phyloP scores from a whole-genome alignment of 2,329 filamentous ascomycete species.

The Emericellopsis atlantica region DNA sequence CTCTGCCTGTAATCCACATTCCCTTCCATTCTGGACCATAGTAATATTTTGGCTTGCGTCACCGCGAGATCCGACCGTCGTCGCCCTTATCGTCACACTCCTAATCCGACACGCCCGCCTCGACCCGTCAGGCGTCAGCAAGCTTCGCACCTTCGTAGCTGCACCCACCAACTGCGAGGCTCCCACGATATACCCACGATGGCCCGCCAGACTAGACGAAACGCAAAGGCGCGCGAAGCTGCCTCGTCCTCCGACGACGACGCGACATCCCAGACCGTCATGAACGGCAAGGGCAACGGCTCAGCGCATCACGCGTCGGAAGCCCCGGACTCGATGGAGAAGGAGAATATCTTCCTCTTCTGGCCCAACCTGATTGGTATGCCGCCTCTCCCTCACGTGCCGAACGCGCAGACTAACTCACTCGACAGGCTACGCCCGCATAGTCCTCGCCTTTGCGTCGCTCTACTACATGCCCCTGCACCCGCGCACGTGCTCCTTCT shows the following conservation, averaged over 20 bases:
- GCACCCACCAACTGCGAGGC: not conserved
- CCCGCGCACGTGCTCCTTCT: slow-evolving; percentile 82
- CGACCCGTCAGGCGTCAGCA: not conserved
- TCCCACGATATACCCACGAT: slow-evolving; percentile 11
- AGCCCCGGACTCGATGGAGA: slow-evolving; percentile 21
- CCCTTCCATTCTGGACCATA: no score
- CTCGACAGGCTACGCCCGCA: slow-evolving; percentile 56
- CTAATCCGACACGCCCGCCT: not conserved
- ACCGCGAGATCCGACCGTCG: no score
- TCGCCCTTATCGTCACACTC: no score
- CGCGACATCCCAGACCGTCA: slow-evolving; percentile 10
- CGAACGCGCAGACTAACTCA: not conserved
- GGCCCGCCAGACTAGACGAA: slow-evolving; percentile 25
- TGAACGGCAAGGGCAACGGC: slow-evolving; percentile 38
- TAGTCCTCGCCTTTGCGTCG: slow-evolving; percentile 74
- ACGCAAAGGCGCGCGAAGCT: slow-evolving; percentile 19
- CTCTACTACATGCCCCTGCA: slow-evolving; percentile 99
- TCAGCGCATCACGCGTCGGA: slow-evolving; percentile 19
- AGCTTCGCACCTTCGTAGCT: slow-evolving; percentile 1
- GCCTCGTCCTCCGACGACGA: slow-evolving; percentile 13
- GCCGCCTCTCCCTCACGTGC: slow-evolving; percentile 8
- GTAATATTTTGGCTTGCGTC: no score
- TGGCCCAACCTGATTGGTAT: slow-evolving; percentile 72
- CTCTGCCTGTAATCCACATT: no score
- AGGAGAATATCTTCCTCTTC: slow-evolving; percentile 73